Percentiles rank a stretch among this genome's conserved stretches.
Evolutionary conservation across 768 basidiomycete species (phyloP).

Genomic region (Agrocybe pediades): DNA sequence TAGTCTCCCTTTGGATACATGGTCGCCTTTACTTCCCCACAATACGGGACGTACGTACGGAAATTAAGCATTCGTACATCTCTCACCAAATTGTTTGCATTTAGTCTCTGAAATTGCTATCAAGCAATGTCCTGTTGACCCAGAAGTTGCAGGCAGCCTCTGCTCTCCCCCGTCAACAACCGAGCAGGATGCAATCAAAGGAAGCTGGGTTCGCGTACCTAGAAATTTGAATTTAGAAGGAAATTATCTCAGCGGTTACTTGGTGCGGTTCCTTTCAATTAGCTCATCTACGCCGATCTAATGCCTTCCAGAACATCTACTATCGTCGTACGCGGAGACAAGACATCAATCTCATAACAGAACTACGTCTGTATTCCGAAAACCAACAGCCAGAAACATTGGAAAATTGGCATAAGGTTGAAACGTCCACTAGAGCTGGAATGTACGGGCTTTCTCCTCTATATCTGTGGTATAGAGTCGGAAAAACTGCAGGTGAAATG

Average conservation of each 20-base stretch:
- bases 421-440: conserved; percentile 66
- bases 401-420: conserved; percentile 65
- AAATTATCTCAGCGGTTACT: conserved; percentile 53
- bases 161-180: conserved; percentile 72
- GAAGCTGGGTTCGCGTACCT: conserved; percentile 89
- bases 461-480: conserved; percentile 78
- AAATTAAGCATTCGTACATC: not conserved
- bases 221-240: conserved; percentile 73
- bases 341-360: conserved; percentile 78
- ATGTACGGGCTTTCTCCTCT: conserved; percentile 55
- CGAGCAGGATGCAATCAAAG: conserved; percentile 74
- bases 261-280: conserved; percentile 38
- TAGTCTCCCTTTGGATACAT: conserved; percentile 77
- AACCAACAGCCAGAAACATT: conserved; percentile 48
- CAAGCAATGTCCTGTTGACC: conserved; percentile 65
- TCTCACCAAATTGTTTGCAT: conserved; percentile 5
- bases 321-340: conserved; percentile 85
- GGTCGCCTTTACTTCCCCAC: conserved; percentile 76
- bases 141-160: conserved; percentile 52
- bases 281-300: not conserved
- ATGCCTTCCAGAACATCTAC: conserved; percentile 54
- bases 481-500: conserved; percentile 67
- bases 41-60: conserved; percentile 68
- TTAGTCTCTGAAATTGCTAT: conserved; percentile 83
- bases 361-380: conserved; percentile 64